These are phyloP conservation scores for Fraxinus sp. DNA, from an alignment of 305 asterid species.

Conservation along the genomic window DNA sequence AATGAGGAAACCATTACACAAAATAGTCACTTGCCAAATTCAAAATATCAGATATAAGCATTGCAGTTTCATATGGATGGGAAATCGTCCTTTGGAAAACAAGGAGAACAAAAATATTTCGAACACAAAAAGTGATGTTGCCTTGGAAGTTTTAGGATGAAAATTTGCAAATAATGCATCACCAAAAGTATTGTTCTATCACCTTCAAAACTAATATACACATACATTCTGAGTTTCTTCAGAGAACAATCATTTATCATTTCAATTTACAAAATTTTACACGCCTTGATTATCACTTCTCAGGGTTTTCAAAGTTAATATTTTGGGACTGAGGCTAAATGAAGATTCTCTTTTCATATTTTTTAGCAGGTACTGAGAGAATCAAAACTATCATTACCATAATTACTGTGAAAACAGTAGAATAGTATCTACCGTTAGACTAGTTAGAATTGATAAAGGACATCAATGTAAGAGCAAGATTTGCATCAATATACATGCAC, in stretches of 20 bases:
- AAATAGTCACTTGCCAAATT: neutral
- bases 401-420: neutral
- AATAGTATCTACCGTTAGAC: neutral
- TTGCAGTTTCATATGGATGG: neutral
- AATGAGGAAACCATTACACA: neutral
- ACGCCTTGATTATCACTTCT: neutral
- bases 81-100: neutral
- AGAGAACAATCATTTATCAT: neutral
- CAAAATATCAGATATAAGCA: neutral
- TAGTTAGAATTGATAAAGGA: neutral
- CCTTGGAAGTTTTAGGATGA: neutral
- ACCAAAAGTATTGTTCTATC: neutral
- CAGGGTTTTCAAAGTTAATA: neutral
- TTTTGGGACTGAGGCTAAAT: neutral
- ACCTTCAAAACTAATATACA: neutral
- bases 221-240: neutral
- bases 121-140: neutral
- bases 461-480: neutral
- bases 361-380: neutral
- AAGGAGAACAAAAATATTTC: neutral
- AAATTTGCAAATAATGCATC: neutral
- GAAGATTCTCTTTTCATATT: neutral
- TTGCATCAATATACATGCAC: neutral
- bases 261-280: neutral
- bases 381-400: neutral